phyloP scores from a whole-genome alignment of 2,329 filamentous ascomycete species.

The Colletotrichum nymphaeae region DNA sequence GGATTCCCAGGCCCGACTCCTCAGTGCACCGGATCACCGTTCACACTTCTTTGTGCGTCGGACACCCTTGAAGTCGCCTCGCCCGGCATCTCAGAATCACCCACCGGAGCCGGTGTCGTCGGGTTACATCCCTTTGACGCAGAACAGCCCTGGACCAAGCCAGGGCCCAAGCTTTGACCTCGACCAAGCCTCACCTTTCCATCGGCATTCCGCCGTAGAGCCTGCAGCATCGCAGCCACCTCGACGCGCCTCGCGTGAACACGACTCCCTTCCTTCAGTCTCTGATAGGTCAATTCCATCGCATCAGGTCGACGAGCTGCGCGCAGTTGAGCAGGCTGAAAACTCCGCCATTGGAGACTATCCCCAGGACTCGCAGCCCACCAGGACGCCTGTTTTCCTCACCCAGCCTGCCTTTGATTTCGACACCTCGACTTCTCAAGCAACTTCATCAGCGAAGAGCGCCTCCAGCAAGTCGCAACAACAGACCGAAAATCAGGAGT shows the following conservation, averaged over 20 bases:
- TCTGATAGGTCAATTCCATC: conserved; percentile 25
- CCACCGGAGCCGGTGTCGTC: neutral
- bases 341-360: neutral
- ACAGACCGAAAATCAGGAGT: neutral
- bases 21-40: neutral
- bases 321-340: neutral
- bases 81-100: neutral
- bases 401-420: conserved; percentile 28
- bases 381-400: conserved; percentile 17
- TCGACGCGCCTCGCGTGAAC: conserved; percentile 9
- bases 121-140: conserved; percentile 1
- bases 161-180: neutral
- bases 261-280: neutral
- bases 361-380: neutral
- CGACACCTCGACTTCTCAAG: conserved; percentile 1
- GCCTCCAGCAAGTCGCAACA: neutral
- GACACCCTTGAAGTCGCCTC: neutral
- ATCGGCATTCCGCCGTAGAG: neutral
- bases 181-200: neutral
- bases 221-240: neutral
- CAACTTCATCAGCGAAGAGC: neutral
- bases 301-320: conserved; percentile 21
- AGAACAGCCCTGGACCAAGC: neutral
- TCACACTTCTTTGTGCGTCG: conserved; percentile 5
- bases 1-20: conserved; percentile 4